These are phyloP conservation scores for Pulveroboletus sp. DNA, from an alignment of 768 basidiomycete species.

Conservation along the genomic window DNA sequence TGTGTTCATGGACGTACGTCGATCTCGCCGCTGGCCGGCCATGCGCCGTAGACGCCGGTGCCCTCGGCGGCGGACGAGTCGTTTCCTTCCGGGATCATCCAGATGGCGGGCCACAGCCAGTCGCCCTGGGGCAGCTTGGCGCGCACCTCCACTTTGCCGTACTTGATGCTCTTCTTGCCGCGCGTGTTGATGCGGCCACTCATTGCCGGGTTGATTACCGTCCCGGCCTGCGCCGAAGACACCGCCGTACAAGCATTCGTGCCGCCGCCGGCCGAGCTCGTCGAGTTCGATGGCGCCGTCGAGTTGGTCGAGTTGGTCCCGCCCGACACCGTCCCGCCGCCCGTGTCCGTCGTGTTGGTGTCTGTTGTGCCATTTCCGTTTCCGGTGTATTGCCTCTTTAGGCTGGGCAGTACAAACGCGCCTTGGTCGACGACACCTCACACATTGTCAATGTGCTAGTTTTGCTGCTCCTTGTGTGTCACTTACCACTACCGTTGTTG, in stretches of 20 bases:
- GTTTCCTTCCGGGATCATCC: constrained; percentile 31
- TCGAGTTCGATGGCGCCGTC: constrained; percentile 19
- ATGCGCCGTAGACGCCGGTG: constrained; percentile 31
- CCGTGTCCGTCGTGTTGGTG: not conserved
- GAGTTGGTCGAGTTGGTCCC: constrained; percentile 15
- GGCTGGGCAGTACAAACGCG: constrained; percentile 22
- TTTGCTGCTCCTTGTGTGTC: no score
- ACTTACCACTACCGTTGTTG: constrained; percentile 2
- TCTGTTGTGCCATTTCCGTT: constrained; percentile 2
- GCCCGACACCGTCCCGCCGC: not conserved
- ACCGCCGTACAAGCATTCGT: constrained; percentile 41
- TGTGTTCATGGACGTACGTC: constrained; percentile 39
- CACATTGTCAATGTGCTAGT: no score
- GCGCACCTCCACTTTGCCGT: constrained; percentile 55
- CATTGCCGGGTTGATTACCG: constrained; percentile 52
- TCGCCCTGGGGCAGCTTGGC: constrained; percentile 62
- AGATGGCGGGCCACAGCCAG: constrained; percentile 35
- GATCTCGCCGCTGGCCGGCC: constrained; percentile 58
- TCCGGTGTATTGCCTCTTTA: constrained; percentile 27
- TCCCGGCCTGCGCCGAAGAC: constrained; percentile 32
- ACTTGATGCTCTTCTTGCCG: constrained; percentile 46
- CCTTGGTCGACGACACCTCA: constrained; percentile 16
- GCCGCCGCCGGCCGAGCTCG: constrained; percentile 9
- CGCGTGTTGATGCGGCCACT: constrained; percentile 54
- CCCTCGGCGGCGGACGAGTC: constrained; percentile 15